Conservation (phyloP, 2,329 filamentous ascomycete species). For the Scopulariopsis brevicaulis region DNA sequence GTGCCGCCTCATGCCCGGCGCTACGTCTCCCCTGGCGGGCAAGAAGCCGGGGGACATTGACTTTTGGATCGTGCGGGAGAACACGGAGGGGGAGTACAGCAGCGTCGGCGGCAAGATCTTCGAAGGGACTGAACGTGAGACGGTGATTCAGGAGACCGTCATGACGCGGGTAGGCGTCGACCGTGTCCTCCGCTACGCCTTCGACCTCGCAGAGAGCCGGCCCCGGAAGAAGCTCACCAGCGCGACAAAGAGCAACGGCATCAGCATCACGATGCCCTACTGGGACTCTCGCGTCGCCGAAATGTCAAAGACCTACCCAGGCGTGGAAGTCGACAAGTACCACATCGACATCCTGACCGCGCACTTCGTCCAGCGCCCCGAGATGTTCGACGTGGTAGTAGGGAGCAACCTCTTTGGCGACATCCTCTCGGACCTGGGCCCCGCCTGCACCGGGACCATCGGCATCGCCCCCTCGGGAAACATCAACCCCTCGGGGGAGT, state of each 20-base stretch:
- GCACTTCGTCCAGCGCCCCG: constrained; percentile 48
- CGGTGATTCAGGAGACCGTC: constrained; percentile 49
- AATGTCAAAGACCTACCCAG: constrained; percentile 43
- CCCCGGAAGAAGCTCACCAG: constrained; percentile 50
- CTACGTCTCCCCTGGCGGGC: constrained; percentile 41
- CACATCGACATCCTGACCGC: constrained; percentile 57
- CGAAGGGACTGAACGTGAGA: constrained; percentile 45
- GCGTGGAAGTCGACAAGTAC: constrained; percentile 52
- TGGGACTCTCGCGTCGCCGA: constrained; percentile 51
- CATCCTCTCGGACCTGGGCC: constrained; percentile 60
- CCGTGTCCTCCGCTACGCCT: constrained; percentile 51
- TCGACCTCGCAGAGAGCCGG: constrained; percentile 46
- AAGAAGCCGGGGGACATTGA: constrained; percentile 47
- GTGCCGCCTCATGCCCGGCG: constrained; percentile 48
- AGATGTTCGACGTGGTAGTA: constrained; percentile 51
- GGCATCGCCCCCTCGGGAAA: constrained; percentile 63
- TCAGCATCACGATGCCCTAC: constrained; percentile 56
- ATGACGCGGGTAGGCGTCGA: constrained; percentile 52
- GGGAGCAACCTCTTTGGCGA: constrained; percentile 54
- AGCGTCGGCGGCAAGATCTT: constrained; percentile 54
- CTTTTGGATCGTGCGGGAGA: constrained; percentile 57
- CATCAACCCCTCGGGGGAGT: constrained; percentile 43
- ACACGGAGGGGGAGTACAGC: constrained; percentile 57
- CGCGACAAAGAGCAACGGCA: constrained; percentile 57
- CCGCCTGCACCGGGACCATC: constrained; percentile 59